These are phyloP conservation scores for Auxenochlorella pyrenoidosa DNA, from an alignment of 139 green algal species.

Conservation along the genomic window DNA sequence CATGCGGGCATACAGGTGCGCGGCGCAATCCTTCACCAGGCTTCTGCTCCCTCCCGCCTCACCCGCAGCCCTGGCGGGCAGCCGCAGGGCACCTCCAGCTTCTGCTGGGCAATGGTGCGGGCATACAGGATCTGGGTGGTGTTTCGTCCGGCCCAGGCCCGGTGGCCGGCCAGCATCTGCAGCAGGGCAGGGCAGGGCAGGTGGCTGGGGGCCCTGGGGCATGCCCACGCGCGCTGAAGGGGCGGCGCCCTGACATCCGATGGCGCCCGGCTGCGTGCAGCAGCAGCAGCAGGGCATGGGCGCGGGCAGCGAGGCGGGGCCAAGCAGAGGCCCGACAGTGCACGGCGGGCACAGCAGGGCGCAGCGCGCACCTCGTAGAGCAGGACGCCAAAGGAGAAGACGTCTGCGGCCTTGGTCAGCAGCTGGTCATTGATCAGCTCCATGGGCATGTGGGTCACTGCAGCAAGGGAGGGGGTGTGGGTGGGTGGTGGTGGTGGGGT, in stretches of 20 bases:
- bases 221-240: too few species aligned
- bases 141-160: conserved; percentile 4
- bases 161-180: conserved; percentile 7
- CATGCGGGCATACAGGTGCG: too few species aligned
- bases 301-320: too few species aligned
- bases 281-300: too few species aligned
- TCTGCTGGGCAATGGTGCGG: background rate
- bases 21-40: too few species aligned
- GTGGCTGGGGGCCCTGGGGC: too few species aligned
- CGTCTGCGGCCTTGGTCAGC: background rate
- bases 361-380: background rate
- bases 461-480: too few species aligned
- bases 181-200: too few species aligned
- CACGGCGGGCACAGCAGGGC: too few species aligned
- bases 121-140: background rate
- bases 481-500: background rate
- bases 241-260: too few species aligned
- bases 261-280: too few species aligned
- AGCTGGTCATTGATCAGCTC: background rate
- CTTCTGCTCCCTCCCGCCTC: background rate
- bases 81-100: background rate
- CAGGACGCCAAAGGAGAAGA: background rate
- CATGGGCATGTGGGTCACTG: conserved; percentile 1
- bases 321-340: too few species aligned
- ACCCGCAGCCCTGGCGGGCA: background rate